These are phyloP conservation scores for Corniculantispora saksenae DNA, from an alignment of 2,329 filamentous ascomycete genomes.

Conservation along the genomic window DNA sequence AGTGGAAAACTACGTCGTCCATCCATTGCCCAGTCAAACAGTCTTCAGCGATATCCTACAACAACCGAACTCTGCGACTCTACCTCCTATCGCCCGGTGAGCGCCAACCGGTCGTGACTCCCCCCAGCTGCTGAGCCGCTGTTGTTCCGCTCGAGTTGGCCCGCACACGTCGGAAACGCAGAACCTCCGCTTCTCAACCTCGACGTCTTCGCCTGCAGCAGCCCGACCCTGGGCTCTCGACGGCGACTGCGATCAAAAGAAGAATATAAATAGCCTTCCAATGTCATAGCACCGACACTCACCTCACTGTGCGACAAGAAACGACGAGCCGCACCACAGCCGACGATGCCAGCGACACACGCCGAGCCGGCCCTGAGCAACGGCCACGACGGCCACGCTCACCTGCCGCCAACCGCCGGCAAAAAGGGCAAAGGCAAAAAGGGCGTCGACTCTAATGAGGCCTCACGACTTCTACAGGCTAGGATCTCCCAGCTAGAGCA, in stretches of 20 bases:
- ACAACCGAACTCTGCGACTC: neutral
- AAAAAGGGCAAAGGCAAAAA: constrained; percentile 89
- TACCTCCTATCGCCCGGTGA: neutral
- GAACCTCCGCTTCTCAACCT: constrained; percentile 12
- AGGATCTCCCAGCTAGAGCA: constrained; percentile 95
- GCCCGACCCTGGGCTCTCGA: constrained; percentile 3
- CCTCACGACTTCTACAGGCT: constrained; percentile 85
- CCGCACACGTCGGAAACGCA: constrained; percentile 10
- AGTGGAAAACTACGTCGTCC: constrained; percentile 18
- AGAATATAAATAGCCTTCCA: neutral
- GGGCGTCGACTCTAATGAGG: constrained; percentile 79
- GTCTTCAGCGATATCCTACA: neutral
- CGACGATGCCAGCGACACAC: constrained; percentile 41
- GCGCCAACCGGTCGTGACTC: neutral
- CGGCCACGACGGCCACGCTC: constrained; percentile 42
- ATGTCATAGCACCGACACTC: constrained; percentile 7
- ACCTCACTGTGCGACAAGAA: constrained; percentile 22
- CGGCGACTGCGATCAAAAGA: neutral
- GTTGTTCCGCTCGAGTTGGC: neutral
- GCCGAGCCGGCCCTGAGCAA: constrained; percentile 44
- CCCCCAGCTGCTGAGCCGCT: neutral
- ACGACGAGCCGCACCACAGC: constrained; percentile 24
- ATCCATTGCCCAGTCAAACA: constrained; percentile 7
- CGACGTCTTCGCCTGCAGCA: constrained; percentile 6
- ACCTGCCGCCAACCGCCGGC: constrained; percentile 45